phyloP scores from a whole-genome alignment of 805 yeast genomes.

The Yamadazyma laniorum region DNA sequence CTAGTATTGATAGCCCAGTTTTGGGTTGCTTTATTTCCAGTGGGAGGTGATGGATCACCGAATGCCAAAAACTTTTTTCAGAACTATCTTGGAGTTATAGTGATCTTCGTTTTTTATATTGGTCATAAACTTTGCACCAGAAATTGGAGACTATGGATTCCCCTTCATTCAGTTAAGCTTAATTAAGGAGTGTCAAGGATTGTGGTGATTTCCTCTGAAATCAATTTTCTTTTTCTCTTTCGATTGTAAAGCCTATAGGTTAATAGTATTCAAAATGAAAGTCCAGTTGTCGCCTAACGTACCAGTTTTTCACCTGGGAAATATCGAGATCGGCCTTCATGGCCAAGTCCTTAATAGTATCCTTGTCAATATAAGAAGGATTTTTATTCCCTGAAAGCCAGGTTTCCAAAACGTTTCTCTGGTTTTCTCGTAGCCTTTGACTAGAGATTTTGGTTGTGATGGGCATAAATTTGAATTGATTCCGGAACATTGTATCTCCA shows the following conservation, averaged over 20 bases:
- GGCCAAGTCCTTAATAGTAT: not conserved
- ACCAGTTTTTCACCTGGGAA: conserved; percentile 14
- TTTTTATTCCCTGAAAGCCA: not conserved
- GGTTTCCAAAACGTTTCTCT: not conserved
- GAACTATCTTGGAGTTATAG: conserved; percentile 33
- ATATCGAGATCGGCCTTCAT: not conserved
- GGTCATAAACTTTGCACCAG: conserved; percentile 39
- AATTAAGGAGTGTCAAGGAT: too few relatives aligned
- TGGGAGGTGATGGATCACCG: conserved; percentile 25
- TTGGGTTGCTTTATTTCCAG: conserved; percentile 42
- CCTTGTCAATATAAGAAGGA: not conserved
- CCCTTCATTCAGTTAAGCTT: conserved; percentile 15
- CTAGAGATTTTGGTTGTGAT: too few relatives aligned
- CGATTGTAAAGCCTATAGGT: conserved; percentile 23
- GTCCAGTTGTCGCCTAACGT: too few relatives aligned
- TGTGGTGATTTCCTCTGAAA: too few relatives aligned
- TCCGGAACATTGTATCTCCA: too few relatives aligned
- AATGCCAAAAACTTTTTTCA: conserved; percentile 36
- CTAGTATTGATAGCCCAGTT: conserved; percentile 35
- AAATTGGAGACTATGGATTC: conserved; percentile 31
- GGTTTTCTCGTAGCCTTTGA: not conserved
- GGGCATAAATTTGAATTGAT: too few relatives aligned
- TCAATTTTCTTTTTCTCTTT: conserved; percentile 74
- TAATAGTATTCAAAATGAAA: too few relatives aligned
- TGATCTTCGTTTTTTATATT: conserved; percentile 31